These are phyloP conservation scores for Coemansia sp. DNA, from an alignment of 192 early-diverging fungal species.

Conservation along the genomic window DNA sequence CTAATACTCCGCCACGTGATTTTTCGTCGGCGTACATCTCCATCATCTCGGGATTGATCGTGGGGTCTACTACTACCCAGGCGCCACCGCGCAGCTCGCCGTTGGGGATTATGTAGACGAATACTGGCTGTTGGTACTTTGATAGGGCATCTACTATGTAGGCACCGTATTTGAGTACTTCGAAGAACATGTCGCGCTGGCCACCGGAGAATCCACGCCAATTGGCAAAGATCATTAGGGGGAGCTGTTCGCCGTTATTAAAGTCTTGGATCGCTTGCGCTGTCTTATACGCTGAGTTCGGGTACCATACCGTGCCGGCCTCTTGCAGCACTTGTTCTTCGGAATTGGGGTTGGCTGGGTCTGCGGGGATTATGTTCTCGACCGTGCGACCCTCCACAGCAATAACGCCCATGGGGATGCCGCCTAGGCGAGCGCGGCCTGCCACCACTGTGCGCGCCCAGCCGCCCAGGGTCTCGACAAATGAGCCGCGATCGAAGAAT, in stretches of 20 bases:
- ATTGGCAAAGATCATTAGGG: constrained; percentile 99
- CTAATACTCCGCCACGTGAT: constrained; percentile 91
- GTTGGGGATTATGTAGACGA: constrained; percentile 90
- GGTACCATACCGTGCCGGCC: constrained; percentile 97
- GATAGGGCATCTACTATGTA: constrained; percentile 95
- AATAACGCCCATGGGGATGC: constrained; percentile 96
- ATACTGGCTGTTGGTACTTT: constrained; percentile 96
- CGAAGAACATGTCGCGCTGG: constrained; percentile 98
- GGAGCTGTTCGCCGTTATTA: constrained; percentile 97
- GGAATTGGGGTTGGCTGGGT: constrained; percentile 89
- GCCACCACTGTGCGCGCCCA: constrained; percentile 97
- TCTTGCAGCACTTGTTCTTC: constrained; percentile 85
- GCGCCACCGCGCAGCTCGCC: constrained; percentile 98
- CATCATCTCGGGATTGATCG: constrained; percentile 97
- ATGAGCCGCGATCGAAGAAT: constrained; percentile 97
- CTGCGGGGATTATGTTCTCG: constrained; percentile 88
- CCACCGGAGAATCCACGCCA: constrained; percentile 99
- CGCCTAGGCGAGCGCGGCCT: constrained; percentile 91
- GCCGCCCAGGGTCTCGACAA: constrained; percentile 91
- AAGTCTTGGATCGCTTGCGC: constrained; percentile 99
- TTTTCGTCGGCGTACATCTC: constrained; percentile 97
- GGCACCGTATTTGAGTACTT: constrained; percentile 95
- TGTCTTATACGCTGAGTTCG: constrained; percentile 99
- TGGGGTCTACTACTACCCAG: constrained; percentile 97
- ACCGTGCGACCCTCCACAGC: constrained; percentile 95